Evolutionary conservation across 345 rosid genomes (phyloP), one percentile per base, ranked within the genome.

Genomic region (Psidium friedrichsthalianum): DNA sequence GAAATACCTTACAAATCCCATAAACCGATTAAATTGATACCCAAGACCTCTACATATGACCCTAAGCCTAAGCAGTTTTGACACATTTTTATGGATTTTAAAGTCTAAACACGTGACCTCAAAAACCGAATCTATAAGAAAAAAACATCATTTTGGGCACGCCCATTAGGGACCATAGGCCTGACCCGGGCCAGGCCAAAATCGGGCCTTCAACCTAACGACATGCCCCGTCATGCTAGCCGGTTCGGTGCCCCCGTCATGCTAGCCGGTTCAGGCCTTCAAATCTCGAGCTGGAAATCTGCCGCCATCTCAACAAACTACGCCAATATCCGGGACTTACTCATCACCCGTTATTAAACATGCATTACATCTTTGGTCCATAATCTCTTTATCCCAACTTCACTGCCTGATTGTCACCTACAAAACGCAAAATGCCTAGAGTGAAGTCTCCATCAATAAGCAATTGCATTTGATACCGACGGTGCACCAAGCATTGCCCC

Each of bases 21-120:
- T 32, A 69, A 61, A 8, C 32, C 2, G 20, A 1, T 18, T 32
- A 69, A 69, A 8, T 32, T 32, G 18, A 69, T 32, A 69, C 9
- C 1, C 3, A 29, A 27, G 22, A 18, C 42, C 74, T 29, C 29
- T 29, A 2, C 74, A 29, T 3, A 61, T 4, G 0, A 0, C 3
- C 74, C 42, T 61, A 61, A 61, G 40, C 22, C 21, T 13, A 61
- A 15, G 3, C 1, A 0, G 11, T 0, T 61, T 16, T 61, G 0
- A 15, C 0, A 0, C 20, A 29, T 36, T 8, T 61, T 61, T 14
- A 32, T 29, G 11, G 5, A 2, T 29, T 61, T 29, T 18, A 0
- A 29, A 61, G 5, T 61, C 1, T 54, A 3, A 18, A 54, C 56
- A 1, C 1, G 24, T 20, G 10, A 20, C 57, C 25, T 56, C 25